Evolutionary conservation across 352 stramenopile species (phyloP).

Genomic region (Pythium biforme): DNA sequence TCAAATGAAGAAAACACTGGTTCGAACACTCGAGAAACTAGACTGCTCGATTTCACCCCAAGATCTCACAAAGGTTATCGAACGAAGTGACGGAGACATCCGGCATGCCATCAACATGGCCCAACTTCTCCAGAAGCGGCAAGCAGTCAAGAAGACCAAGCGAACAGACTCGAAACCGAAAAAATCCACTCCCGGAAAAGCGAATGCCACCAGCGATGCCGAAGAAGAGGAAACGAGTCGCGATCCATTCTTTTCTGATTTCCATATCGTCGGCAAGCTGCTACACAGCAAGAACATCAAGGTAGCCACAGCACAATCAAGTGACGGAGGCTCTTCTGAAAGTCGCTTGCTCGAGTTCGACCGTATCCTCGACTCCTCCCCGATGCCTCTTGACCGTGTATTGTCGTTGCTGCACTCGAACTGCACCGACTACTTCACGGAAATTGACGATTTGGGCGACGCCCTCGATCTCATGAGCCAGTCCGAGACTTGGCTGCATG

Average conservation of each 20-base stretch:
- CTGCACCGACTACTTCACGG: slow-evolving; percentile 62
- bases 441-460: slow-evolving; percentile 65
- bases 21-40: slow-evolving; percentile 40
- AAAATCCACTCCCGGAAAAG: slow-evolving; percentile 2
- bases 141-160: background rate
- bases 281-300: slow-evolving; percentile 49
- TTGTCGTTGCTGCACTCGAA: slow-evolving; percentile 77
- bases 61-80: slow-evolving; percentile 51
- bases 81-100: slow-evolving; percentile 71
- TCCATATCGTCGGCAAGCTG: slow-evolving; percentile 78
- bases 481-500: slow-evolving; percentile 53
- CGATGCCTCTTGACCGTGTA: slow-evolving; percentile 54
- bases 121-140: slow-evolving; percentile 40
- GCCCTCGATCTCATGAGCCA: slow-evolving; percentile 74
- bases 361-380: slow-evolving; percentile 50
- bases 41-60: slow-evolving; percentile 24
- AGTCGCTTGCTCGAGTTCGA: slow-evolving; percentile 35
- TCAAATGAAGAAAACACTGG: slow-evolving; percentile 73
- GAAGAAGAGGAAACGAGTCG: slow-evolving; percentile 27
- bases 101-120: slow-evolving; percentile 80
- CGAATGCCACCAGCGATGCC: background rate
- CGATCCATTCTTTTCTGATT: slow-evolving; percentile 80
- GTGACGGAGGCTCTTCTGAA: background rate
- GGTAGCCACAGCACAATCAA: background rate
- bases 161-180: slow-evolving; percentile 8